Evolutionary conservation across 1,284 basidiomycete genomes (phyloP).

Genomic region (Coriolopsis trogii): DNA sequence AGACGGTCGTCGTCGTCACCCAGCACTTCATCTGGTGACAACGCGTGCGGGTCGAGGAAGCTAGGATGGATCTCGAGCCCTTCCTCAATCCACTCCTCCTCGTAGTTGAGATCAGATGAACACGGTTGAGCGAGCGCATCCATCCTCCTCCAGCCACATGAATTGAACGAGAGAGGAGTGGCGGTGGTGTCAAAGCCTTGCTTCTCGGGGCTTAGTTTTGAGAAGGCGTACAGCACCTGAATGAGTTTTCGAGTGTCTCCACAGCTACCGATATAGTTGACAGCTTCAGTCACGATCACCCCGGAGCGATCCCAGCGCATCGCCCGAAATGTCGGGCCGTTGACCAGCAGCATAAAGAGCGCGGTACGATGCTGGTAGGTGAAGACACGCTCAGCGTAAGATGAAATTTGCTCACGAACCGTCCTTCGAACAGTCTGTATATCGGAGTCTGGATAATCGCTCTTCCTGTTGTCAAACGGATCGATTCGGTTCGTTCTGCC

Average conservation of each 20-base stretch:
- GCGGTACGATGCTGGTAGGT: slow-evolving; percentile 1
- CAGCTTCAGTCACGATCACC: slow-evolving; percentile 5
- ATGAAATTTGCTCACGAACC: not conserved
- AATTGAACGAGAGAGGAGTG: not conserved
- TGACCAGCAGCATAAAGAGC: not conserved
- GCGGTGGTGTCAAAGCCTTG: slow-evolving; percentile 11
- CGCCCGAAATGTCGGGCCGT: not conserved
- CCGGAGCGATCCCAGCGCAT: slow-evolving; percentile 8
- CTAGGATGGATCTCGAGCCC: not conserved
- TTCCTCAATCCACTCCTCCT: not conserved
- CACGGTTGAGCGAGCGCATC: not conserved
- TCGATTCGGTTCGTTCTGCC: not conserved
- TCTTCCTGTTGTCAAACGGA: not conserved
- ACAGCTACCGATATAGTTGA: slow-evolving; percentile 1
- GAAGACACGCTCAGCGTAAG: not conserved
- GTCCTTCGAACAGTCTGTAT: not conserved
- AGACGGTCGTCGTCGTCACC: not conserved
- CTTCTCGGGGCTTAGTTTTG: not conserved
- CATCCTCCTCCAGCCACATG: slow-evolving; percentile 12
- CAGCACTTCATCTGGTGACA: not conserved
- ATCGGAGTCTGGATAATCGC: not conserved
- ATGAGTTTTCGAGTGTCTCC: not conserved
- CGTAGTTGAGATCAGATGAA: not conserved
- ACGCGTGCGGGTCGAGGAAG: not conserved
- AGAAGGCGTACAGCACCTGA: slow-evolving; percentile 3